Evolutionary conservation across 2,329 filamentous ascomycete genomes (phyloP).

Genomic region (Ophiostoma sp.): DNA sequence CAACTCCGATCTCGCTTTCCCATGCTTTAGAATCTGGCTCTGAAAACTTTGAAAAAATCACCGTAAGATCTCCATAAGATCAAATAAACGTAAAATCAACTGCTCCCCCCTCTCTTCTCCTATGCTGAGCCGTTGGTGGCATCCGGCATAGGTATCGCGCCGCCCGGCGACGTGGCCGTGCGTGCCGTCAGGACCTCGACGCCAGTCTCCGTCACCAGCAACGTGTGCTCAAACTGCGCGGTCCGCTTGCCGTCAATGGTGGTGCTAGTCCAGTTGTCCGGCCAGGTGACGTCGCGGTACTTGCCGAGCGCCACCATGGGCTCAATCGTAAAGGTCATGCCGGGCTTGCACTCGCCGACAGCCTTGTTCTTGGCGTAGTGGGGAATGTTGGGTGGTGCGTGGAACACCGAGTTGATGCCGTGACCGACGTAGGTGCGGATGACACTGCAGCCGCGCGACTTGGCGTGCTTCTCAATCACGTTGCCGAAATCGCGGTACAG

Average conservation of each 20-base stretch:
- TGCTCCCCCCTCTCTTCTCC: not conserved
- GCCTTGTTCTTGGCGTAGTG: constrained; percentile 99
- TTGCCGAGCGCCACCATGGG: constrained; percentile 96
- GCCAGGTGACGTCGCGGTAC: constrained; percentile 93
- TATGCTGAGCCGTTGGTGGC: constrained; percentile 12
- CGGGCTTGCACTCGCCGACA: constrained; percentile 86
- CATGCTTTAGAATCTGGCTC: not conserved
- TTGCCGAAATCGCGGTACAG: constrained; percentile 92
- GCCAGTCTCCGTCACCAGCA: constrained; percentile 80
- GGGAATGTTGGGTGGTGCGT: constrained; percentile 88
- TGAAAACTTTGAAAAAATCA: not conserved
- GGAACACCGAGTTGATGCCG: constrained; percentile 91
- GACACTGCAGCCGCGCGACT: constrained; percentile 79
- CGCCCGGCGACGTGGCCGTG: constrained; percentile 71
- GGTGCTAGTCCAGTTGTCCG: constrained; percentile 96
- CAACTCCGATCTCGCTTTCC: constrained; percentile 6
- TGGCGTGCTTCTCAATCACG: constrained; percentile 92
- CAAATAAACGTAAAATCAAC: not conserved
- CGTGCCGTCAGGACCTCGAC: constrained; percentile 81
- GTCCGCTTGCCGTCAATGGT: constrained; percentile 87
- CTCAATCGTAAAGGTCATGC: constrained; percentile 99
- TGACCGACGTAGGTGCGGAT: constrained; percentile 97
- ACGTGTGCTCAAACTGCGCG: constrained; percentile 89
- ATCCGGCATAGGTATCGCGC: constrained; percentile 61
- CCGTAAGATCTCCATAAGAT: not conserved